phyloP scores from a whole-genome alignment of 495 filamentous ascomycete genomes.

The Cercophora sp. region DNA sequence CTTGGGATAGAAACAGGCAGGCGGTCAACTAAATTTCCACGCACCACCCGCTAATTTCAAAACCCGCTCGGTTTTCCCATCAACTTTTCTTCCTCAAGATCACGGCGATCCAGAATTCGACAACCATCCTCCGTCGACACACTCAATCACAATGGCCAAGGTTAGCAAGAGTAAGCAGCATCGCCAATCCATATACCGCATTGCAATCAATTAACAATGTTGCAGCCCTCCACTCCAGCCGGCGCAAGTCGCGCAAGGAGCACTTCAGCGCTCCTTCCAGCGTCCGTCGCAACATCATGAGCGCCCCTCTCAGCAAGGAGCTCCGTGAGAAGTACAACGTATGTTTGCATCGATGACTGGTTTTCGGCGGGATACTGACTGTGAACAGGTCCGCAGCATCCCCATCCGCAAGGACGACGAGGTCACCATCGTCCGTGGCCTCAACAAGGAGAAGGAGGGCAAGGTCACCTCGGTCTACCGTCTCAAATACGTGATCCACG shows the following conservation, averaged over 20 bases:
- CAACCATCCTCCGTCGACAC: conserved; percentile 29
- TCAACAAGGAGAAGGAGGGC: conserved; percentile 92
- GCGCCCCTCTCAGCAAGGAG: conserved; percentile 90
- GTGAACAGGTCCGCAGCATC: conserved; percentile 79
- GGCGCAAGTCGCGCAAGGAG: conserved; percentile 95
- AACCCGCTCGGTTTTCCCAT: conserved; percentile 15
- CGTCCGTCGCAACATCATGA: conserved; percentile 89
- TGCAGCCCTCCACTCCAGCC: conserved; percentile 55
- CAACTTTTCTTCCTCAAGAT: conserved; percentile 26
- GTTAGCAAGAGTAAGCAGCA: conserved; percentile 29
- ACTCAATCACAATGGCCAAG: conserved; percentile 35
- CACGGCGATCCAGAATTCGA: conserved; percentile 29
- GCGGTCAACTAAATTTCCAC: conserved; percentile 16
- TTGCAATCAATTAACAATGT: conserved; percentile 18
- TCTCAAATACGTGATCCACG: conserved; percentile 90
- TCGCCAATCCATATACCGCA: background rate
- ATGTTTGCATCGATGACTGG: conserved; percentile 32
- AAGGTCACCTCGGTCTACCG: conserved; percentile 96
- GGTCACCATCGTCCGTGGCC: conserved; percentile 80
- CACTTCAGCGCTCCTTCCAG: conserved; percentile 92
- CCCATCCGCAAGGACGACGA: conserved; percentile 98
- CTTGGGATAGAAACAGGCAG: no score
- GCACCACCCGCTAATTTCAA: conserved; percentile 20
- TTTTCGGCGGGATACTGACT: conserved; percentile 1
- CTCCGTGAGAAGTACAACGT: conserved; percentile 94